Percentiles rank a stretch among this genome's conserved stretches.
Conservation (phyloP, 2,329 filamentous ascomycete species). For the Colletotrichum brevisporum region DNA sequence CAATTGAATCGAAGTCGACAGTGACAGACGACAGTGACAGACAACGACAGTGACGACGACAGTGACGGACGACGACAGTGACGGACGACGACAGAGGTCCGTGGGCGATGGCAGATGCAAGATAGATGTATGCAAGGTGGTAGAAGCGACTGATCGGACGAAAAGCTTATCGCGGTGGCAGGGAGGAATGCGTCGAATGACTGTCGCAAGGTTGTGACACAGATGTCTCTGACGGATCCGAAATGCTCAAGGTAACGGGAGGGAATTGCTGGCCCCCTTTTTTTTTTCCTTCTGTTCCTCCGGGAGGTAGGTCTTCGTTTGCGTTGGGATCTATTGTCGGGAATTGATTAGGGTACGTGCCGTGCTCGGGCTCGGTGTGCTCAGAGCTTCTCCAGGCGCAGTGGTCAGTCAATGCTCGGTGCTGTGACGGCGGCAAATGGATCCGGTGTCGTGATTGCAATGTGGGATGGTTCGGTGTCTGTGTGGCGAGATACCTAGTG, state of each 20-base stretch:
- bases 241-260: conserved; percentile 13
- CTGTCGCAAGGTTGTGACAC: conserved; percentile 35
- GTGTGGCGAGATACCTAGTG: conserved; percentile 15
- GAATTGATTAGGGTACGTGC: conserved; percentile 14
- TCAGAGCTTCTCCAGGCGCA: neutral
- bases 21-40: conserved; percentile 11
- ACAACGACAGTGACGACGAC: neutral
- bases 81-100: conserved; percentile 14
- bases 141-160: conserved; percentile 20
- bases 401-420: neutral
- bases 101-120: conserved; percentile 26
- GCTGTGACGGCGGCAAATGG: neutral
- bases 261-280: conserved; percentile 16
- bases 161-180: conserved; percentile 34
- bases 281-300: neutral
- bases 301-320: neutral
- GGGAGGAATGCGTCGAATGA: conserved; percentile 25
- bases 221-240: conserved; percentile 33
- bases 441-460: conserved; percentile 4
- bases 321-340: conserved; percentile 19
- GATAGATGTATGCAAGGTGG: conserved; percentile 3
- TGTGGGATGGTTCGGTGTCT: conserved; percentile 10
- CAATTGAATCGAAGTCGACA: conserved; percentile 1
- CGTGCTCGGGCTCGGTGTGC: neutral
- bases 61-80: conserved; percentile 1